These are phyloP conservation scores for Aegle marmelos DNA, from an alignment of 345 rosid genomes.

Conservation along the genomic window DNA sequence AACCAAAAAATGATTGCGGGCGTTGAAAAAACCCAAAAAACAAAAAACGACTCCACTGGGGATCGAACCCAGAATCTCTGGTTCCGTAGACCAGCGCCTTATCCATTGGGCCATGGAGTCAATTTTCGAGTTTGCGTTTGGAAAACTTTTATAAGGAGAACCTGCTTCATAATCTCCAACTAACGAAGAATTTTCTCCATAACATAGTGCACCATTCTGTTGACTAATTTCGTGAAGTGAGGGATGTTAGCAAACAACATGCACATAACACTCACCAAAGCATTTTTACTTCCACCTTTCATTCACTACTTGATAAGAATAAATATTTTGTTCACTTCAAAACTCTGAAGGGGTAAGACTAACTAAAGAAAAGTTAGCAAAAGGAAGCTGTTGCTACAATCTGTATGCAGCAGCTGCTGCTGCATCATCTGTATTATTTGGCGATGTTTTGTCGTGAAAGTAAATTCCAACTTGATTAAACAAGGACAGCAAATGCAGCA, in stretches of 20 bases:
- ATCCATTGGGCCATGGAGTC: constrained; percentile 60
- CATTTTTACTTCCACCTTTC: background rate
- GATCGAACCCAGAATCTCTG: constrained; percentile 70
- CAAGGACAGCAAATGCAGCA: constrained; percentile 57
- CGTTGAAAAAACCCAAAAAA: too few species aligned
- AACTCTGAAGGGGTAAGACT: background rate
- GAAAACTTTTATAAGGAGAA: too few species aligned
- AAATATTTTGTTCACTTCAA: background rate
- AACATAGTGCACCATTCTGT: background rate
- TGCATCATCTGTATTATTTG: constrained; percentile 18
- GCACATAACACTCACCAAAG: background rate
- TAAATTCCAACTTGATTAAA: constrained; percentile 68
- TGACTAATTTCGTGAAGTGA: background rate
- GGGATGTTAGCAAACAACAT: background rate
- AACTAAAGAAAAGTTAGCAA: background rate
- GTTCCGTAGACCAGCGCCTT: constrained; percentile 75
- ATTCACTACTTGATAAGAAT: background rate
- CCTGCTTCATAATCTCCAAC: too few species aligned
- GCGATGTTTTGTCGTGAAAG: constrained; percentile 41
- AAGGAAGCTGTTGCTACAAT: constrained; percentile 5
- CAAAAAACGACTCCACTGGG: constrained; percentile 45
- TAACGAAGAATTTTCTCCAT: too few species aligned
- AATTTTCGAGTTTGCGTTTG: too few species aligned
- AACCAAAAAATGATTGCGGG: too few species aligned
- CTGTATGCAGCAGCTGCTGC: constrained; percentile 17